Evolutionary conservation across 371 early-diverging fungal genomes (phyloP), one percentile per base, ranked within the genome.

Genomic region (Mucor circinelloides): DNA sequence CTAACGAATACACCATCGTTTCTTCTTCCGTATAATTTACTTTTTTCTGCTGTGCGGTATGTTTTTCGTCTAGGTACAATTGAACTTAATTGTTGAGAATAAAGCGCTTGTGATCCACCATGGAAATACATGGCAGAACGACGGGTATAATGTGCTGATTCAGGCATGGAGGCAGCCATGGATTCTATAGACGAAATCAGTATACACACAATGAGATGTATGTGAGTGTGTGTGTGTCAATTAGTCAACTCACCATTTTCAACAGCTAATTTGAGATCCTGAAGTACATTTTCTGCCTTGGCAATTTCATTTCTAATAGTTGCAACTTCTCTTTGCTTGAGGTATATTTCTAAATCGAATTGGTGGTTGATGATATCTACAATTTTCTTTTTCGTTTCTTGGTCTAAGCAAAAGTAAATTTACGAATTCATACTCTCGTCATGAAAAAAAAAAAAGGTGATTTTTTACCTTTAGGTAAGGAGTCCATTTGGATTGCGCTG

Each of bases 291-390:
- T 63, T 91, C 87, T 23, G 87, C 86, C 60, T 77, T 84, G 8
- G 66, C 75, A 17, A 92, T 81, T 56, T 90, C 91, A 52, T 76
- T 67, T 23, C 78, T 63, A 50, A 92, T 87, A 3, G 84, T 63
- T 0, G 79, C 75, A 7, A 87, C 56, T 67, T 93, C 93, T 27
- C 82, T 83, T 67, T 86, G 80, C 40, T 90, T 89, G 21, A 93
- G 69, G 56, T 85, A 82, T 46, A 91, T 83, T 72, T 91, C 93
- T 17, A 90, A 75, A 73, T 93, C 91, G 64, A 93, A 89, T 71
- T 93, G 92, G 38, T 87, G 87, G 60, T 85, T 79, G 34, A 92
- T 86, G 48, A 89, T 86, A 57, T 83, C 83, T 38, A 67, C 60
- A 25, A 89, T 79, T 64, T 83, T 88, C 67, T 82, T 74, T 62